Base-by-base conservation (phyloP, 768 basidiomycete genomes). In the Astraeus odoratus region DNA sequence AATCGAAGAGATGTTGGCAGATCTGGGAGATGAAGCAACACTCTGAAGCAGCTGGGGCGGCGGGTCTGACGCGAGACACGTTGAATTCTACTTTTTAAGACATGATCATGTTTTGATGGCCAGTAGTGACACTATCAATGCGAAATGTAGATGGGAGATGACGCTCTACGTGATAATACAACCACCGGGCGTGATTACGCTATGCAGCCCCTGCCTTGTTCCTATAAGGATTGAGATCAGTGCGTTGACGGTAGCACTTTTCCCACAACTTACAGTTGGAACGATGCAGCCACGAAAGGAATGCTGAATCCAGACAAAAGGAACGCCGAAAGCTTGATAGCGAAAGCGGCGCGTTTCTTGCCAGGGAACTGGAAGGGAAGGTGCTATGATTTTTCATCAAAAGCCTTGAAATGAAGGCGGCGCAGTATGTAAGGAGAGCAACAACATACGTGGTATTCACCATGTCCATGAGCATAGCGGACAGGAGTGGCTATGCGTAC, bases 231-330 rank as follows among this genome's bases (percentile, higher is more conserved):
- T 9, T 31, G 13, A n/a, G 16, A 26, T 56, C 36, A 54, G 53
- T 24, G 35, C 16, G 25, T 13, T 13, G 30, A 12, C 13, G 16
- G 25, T 24, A 20, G 26, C 2, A 13, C 15, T 2, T 23, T 36
- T 10, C 7, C 15, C 5, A 19, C 13, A 1, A 23, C 86, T 52
- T 53, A 88, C 86, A 88, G 51, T 62, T 86, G 84, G 57, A 72
- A 77, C 30, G 57, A 61, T 4, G 76, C 67, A 5, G 83, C 84
- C 43, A 73, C 51, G 62, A 88, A 80, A 22, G 86, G 86, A 50
- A 87, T 76, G 46, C 73, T 61, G 61, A 86, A 84, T 10, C 84
- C 86, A 10, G 67, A 48, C 12, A 60, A 39, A 44, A 88, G 69
- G 63, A 56, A 69, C 42, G 49, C 50, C 22, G 55, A 55, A 3